These are phyloP conservation scores for Lyophyllum atratum DNA, from an alignment of 768 basidiomycete genomes.

Conservation along the genomic window DNA sequence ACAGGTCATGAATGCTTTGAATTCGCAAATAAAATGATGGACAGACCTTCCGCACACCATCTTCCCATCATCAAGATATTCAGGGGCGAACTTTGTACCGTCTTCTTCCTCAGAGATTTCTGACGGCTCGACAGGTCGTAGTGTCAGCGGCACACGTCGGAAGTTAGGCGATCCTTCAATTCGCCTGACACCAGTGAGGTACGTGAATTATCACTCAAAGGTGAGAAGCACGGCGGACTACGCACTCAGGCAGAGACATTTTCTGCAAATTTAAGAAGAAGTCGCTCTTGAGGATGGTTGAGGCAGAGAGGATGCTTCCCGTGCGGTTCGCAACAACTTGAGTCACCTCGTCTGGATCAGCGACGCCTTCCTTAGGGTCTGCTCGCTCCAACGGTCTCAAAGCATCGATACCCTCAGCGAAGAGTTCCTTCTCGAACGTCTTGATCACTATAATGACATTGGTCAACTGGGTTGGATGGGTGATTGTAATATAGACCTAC, in stretches of 20 bases:
- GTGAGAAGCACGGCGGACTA: constrained; percentile 1
- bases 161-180: constrained; percentile 97
- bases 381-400: constrained; percentile 82
- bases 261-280: constrained; percentile 95
- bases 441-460: constrained; percentile 67
- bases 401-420: constrained; percentile 73
- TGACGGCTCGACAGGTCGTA: constrained; percentile 35
- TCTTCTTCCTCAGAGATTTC: constrained; percentile 30
- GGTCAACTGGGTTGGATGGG: background rate
- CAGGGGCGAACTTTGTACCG: constrained; percentile 38
- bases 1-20: background rate
- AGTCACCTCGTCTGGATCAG: constrained; percentile 89
- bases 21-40: background rate
- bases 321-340: constrained; percentile 82
- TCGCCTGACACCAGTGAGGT: constrained; percentile 47
- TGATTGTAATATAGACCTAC: constrained; percentile 36
- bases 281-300: constrained; percentile 93
- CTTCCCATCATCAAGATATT: constrained; percentile 43
- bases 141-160: constrained; percentile 72
- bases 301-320: constrained; percentile 86
- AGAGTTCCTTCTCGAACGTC: constrained; percentile 91
- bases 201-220: background rate
- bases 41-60: constrained; percentile 79
- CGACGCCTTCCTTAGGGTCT: constrained; percentile 64
- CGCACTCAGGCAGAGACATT: constrained; percentile 92